A percentile compares a stretch with the other conserved stretches of the same genome.
Conservation (phyloP, 2,329 filamentous ascomycete genomes). For the Ophiostoma ulmi region DNA sequence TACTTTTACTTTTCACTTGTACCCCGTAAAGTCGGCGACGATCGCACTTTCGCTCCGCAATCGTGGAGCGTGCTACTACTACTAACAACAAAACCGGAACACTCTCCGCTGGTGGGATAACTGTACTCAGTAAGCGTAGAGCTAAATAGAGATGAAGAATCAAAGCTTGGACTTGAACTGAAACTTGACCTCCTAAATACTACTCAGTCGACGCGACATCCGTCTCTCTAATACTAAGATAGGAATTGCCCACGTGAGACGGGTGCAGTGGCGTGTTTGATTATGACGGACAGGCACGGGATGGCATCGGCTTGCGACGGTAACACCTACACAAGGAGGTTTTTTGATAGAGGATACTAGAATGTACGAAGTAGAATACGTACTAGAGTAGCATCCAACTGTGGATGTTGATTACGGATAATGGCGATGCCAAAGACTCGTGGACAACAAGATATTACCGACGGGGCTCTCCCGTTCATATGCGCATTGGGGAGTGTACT, state of each 20-base stretch:
- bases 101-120: background rate
- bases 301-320: constrained; percentile 20
- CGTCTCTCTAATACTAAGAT: background rate
- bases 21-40: background rate
- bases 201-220: background rate
- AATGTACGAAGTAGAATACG: background rate
- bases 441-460: background rate
- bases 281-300: background rate
- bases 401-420: background rate
- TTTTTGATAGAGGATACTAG: background rate
- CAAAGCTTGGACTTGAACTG: background rate
- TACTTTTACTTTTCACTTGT: background rate
- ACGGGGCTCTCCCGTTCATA: background rate
- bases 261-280: constrained; percentile 11
- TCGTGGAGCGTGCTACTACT: background rate
- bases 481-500: background rate
- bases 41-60: constrained; percentile 1
- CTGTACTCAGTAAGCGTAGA: background rate
- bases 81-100: background rate
- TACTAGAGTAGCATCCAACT: background rate
- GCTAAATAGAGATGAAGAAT: background rate
- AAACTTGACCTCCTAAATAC: background rate
- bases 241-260: background rate
- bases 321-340: constrained; percentile 11
- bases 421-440: background rate